phyloP scores from a whole-genome alignment of 176 grass and related monocot species.

The Aechmea fasciata region DNA sequence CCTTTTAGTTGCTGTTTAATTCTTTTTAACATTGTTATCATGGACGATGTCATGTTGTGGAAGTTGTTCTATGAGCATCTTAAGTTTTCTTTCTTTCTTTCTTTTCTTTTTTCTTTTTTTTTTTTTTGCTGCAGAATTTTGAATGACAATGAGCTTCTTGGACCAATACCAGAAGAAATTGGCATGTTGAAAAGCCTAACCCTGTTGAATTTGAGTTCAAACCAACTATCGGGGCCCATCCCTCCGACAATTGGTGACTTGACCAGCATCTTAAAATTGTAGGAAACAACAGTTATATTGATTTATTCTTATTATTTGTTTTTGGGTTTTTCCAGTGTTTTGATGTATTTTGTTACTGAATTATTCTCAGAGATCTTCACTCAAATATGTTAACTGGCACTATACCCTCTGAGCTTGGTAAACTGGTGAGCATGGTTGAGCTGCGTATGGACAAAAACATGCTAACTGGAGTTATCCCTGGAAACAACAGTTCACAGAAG shows the following conservation, averaged over 20 bases:
- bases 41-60: background rate
- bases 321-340: background rate
- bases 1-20: background rate
- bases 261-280: constrained; percentile 5
- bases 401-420: constrained; percentile 61
- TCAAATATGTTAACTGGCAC: constrained; percentile 55
- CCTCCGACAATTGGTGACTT: background rate
- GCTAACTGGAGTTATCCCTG: constrained; percentile 66
- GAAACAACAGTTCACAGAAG: constrained; percentile 47
- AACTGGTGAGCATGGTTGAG: constrained; percentile 42
- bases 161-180: background rate
- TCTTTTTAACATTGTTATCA: constrained; percentile 19
- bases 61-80: constrained; percentile 2
- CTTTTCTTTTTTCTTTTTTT: background rate
- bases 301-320: background rate
- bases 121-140: constrained; percentile 3
- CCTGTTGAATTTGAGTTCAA: background rate
- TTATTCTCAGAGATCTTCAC: constrained; percentile 59
- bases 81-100: background rate
- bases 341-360: background rate
- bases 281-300: background rate
- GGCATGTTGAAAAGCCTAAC: background rate
- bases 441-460: constrained; percentile 61
- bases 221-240: background rate
- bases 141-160: background rate